Evolutionary conservation across 2,329 filamentous ascomycete genomes (phyloP), one percentile per base, ranked within the genome.

Genomic region (Aspergillus sp.): DNA sequence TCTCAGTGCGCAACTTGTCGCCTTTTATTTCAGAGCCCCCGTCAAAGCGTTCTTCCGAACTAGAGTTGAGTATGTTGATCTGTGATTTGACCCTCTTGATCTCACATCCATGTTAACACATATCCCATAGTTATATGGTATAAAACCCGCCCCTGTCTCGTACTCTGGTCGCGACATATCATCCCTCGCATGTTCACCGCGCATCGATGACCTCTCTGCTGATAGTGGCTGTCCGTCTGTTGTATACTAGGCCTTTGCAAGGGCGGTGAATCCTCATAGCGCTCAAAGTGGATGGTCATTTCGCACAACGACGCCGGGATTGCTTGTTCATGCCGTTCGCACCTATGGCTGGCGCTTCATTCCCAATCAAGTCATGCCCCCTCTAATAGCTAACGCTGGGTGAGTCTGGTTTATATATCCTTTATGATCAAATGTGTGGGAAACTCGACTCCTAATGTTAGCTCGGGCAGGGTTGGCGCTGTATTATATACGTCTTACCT

Each of bases 41-140:
- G 88, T 91, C 49, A 96, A 96, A 73, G 89, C 91, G 14, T 96
- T 96, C 69, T 95, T 96, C 73, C 84, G 90, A 55, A 92, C 89
- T 1, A 79, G 92, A 53, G 90, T 96, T 58, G 92, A 96, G 76
- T 96, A 91, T 68, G 79, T 42, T 42, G 16, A 13, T 13, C 35
- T 38, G 9, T 24, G 16, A 2, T 2, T 5, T 42, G 3, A 22
- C 5, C 9, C 17, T 24, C 16, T 19, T 46, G 24, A 13, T n/a
- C 11, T 40, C 5, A 14, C 13, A 24, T 38, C 47, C 47, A 19
- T 42, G 7, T 42, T 42, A 42, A 22, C 17, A 42, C n/a, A 13
- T 13, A 42, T 4, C 8, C 10, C 4, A 42, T 19, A 80, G 78
- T 64, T 81, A 81, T 56, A 77, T 80, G 76, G 78, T 80, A 76